Percentiles rank a stretch among this genome's conserved stretches.
phyloP scores from a whole-genome alignment of 2,329 filamentous ascomycete genomes.

The Penicillium sp. region DNA sequence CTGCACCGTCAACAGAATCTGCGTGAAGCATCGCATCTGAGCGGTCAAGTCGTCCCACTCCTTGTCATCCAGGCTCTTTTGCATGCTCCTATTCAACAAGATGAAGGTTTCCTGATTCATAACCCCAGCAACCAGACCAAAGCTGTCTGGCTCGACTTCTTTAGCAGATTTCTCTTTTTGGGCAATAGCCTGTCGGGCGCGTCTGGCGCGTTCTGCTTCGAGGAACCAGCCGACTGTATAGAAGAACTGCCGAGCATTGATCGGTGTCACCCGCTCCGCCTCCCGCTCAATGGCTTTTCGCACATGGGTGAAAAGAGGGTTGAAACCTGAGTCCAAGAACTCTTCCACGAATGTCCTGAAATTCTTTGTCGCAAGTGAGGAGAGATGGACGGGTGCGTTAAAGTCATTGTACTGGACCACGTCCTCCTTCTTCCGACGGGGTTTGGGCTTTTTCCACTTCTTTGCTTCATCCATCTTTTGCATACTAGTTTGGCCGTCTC shows the following conservation, averaged over 20 bases:
- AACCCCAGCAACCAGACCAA: conserved; percentile 83
- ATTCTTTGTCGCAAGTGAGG: conserved; percentile 71
- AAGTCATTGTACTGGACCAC: conserved; percentile 69
- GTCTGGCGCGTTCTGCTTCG: conserved; percentile 75
- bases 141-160: conserved; percentile 69
- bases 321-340: conserved; percentile 93
- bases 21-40: conserved; percentile 90
- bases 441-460: conserved; percentile 80
- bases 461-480: conserved; percentile 90
- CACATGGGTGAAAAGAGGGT: conserved; percentile 81
- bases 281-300: conserved; percentile 90
- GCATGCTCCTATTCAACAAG: conserved; percentile 79
- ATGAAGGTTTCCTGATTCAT: conserved; percentile 96
- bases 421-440: conserved; percentile 62
- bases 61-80: conserved; percentile 76
- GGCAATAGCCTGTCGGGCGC: conserved; percentile 60
- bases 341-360: conserved; percentile 84
- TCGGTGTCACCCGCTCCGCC: conserved; percentile 74
- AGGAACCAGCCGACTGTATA: conserved; percentile 93
- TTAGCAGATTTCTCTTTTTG: conserved; percentile 51
- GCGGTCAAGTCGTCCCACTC: conserved; percentile 85
- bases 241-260: conserved; percentile 84
- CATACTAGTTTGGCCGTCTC: conserved; percentile 70
- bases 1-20: conserved; percentile 88
- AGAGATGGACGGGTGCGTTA: conserved; percentile 70